A percentile compares a stretch with the other conserved stretches of the same genome.
phyloP scores from a whole-genome alignment of 2,329 filamentous ascomycete species.

The Aspergillus amoenus region DNA sequence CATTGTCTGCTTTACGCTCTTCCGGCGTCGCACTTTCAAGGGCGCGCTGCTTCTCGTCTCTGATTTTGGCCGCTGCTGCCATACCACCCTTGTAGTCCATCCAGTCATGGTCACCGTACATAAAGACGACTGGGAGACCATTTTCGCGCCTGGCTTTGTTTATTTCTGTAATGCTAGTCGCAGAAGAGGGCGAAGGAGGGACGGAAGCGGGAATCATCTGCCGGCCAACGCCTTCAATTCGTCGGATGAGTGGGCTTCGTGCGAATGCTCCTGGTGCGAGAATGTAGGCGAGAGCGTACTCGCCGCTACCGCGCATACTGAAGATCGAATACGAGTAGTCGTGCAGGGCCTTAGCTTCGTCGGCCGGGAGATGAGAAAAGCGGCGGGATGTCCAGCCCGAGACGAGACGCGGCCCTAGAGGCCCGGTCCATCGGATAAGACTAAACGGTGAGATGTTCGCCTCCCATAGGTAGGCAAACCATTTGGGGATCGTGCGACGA shows the following conservation, averaged over 20 bases:
- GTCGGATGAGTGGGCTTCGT: constrained; percentile 78
- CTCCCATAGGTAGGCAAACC: constrained; percentile 94
- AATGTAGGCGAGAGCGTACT: constrained; percentile 90
- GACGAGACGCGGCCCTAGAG: constrained; percentile 84
- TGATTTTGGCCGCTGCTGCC: constrained; percentile 75
- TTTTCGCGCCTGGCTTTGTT: constrained; percentile 46
- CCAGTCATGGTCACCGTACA: constrained; percentile 99
- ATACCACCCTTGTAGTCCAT: constrained; percentile 91
- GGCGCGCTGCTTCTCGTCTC: constrained; percentile 61
- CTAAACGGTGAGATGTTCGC: constrained; percentile 95
- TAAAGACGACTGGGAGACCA: constrained; percentile 80
- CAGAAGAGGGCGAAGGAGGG: constrained; percentile 26
- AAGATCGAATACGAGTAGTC: constrained; percentile 95
- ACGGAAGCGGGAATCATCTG: constrained; percentile 50
- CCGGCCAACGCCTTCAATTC: constrained; percentile 84
- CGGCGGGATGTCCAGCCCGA: constrained; percentile 92
- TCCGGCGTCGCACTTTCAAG: constrained; percentile 63
- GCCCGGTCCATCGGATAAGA: constrained; percentile 81
- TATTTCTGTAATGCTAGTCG: constrained; percentile 21
- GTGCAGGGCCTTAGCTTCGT: constrained; percentile 81
- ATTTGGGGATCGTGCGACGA: constrained; percentile 69
- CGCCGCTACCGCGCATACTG: constrained; percentile 84
- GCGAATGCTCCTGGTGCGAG: constrained; percentile 93
- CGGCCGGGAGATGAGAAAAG: constrained; percentile 80
- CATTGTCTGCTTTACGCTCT: constrained; percentile 71